Evolutionary conservation across 805 yeast genomes (phyloP), one percentile per base, ranked within the genome.

Genomic region (Kodamaea restingae): DNA sequence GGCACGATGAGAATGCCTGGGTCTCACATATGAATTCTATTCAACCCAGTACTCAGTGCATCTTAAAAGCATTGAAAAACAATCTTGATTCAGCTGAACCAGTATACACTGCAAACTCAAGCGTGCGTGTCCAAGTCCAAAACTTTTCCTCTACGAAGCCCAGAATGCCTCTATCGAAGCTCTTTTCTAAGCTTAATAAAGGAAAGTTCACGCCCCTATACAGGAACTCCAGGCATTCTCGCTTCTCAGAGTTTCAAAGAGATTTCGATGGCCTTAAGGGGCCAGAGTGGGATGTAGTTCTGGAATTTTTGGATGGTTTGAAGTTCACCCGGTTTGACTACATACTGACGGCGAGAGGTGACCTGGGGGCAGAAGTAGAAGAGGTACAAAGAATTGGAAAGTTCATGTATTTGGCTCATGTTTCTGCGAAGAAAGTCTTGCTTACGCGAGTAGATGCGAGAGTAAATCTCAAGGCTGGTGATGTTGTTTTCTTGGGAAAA

Each of bases 371-470:
- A 11, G 26, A 17, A 26, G 26, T 37, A 7, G 4, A 11, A 15
- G 31, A 20, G 8, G 36, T 32, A 7, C 21, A 27, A 27, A 15
- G 37, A 10, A 18, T 44, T 1, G 47, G 50, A 5, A 36, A 34
- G 29, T 46, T 46, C 24, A 21, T 46, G 18, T 35, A 34, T 6
- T 30, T 41, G 28, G 41, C 38, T n/a, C 31, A 28, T 3, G 20
- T 44, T 17, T 35, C 32, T 8, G 27, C 18, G 3, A 17, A n/a
- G 1, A 4, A 28, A 10, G 36, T 27, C n/a, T 29, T 43, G 3
- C 31, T 46, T 20, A 34, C 41, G 4, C 35, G 38, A 10, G 32
- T 38, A 4, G 50, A 46, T 11, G 8, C 33, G 15, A 31, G 40
- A 35, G 38, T 42, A 12, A 18, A 11, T 6, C 14, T 46, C 8